phyloP scores from a whole-genome alignment of 2,329 filamentous ascomycete genomes.

The Diaporthe aspalathi region DNA sequence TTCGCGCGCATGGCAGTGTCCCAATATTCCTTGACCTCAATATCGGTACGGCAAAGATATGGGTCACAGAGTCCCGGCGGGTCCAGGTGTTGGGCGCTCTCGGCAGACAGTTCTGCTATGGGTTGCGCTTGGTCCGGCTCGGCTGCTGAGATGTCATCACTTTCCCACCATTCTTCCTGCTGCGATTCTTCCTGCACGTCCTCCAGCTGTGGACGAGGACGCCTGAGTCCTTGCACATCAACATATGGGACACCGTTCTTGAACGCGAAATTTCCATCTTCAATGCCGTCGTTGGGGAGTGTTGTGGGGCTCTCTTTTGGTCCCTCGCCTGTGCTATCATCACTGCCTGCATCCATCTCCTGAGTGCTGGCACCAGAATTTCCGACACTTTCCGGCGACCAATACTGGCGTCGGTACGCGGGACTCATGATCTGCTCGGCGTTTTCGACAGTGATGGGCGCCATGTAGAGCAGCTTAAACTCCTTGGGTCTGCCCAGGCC shows the following conservation, averaged over 20 bases:
- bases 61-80: neutral
- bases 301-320: fast-evolving
- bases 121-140: neutral
- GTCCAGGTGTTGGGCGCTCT: neutral
- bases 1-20: neutral
- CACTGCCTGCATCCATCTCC: neutral
- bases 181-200: neutral
- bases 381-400: constrained; percentile 2
- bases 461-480: constrained; percentile 18
- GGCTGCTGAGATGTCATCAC: neutral
- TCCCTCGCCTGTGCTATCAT: no score
- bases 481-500: neutral
- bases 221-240: neutral
- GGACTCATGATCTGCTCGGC: neutral
- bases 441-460: constrained; percentile 4
- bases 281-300: neutral
- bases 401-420: neutral
- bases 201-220: neutral
- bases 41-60: neutral
- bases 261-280: neutral
- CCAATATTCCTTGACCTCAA: constrained; percentile 4
- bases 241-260: constrained; percentile 7
- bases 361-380: neutral
- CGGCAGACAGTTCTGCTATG: neutral
- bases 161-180: neutral